Evolutionary conservation across 2,329 filamentous ascomycete species (phyloP), one percentile per base, ranked within the genome.

Genomic region (Aschersonia sp.): DNA sequence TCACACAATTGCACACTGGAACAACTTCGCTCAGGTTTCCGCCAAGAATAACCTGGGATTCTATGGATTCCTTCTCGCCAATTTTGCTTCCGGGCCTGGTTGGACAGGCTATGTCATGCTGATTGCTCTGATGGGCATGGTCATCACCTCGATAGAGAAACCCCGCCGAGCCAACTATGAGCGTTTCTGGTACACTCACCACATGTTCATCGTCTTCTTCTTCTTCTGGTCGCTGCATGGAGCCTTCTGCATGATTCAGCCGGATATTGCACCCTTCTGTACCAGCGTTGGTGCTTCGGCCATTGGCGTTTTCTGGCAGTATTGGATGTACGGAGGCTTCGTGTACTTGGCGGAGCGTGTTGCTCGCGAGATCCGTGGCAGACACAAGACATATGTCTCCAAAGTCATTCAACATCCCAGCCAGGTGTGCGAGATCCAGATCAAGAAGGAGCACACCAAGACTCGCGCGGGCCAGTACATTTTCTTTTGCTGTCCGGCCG

Each of bases 201-300:
- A 92, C 68, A 77, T 92, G 62, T 92, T 92, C 63, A 78, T 91
- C 65, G 60, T 91, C 53, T 92, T 92, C 74, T 92, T 92, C 70
- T 72, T 91, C 56, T 89, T 92, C 73, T 92, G 86, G 85, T 82
- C 85, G n/a, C 77, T 91, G 58, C 87, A 94, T 65, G 87, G 86
- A 50, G 84, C 84, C 30, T 92, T 89, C 69, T 91, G 87, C 66
- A 91, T 92, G 86, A 91, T 91, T 59, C 85, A 87, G 65, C 81
- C 85, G 47, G 86, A 92, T 61, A 78, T 84, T 52, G 82, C 83
- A 5, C 85, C 86, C 1, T 89, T 85, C 63, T 89, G 86, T 66
- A 73, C 77, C 48, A 80, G 82, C 50, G 71, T 86, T 51, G 79
- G 79, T 52, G 70, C 75, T 7, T 71, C 75, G 30, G 78, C 79